phyloP scores from a whole-genome alignment of 1,139 yeast species.

The Yamadazyma songkhlaensis region DNA sequence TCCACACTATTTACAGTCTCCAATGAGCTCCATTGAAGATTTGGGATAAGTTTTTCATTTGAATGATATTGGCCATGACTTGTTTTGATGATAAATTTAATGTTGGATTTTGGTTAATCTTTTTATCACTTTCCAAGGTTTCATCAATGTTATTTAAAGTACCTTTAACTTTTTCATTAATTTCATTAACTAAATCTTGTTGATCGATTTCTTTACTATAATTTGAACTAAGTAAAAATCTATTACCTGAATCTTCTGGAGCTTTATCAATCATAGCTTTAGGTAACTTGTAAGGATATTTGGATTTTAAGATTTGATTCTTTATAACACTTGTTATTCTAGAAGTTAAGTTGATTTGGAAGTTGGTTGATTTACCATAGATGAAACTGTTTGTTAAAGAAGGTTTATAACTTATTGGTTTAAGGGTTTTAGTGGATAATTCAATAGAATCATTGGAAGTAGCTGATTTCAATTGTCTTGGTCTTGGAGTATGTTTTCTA shows the following conservation, averaged over 20 bases:
- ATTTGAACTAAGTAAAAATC: constrained; percentile 31
- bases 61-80: constrained; percentile 26
- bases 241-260: constrained; percentile 21
- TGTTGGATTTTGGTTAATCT: constrained; percentile 30
- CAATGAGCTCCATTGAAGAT: constrained; percentile 34
- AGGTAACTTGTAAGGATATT: constrained; percentile 45
- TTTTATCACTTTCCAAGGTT: constrained; percentile 13
- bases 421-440: constrained; percentile 10
- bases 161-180: constrained; percentile 37
- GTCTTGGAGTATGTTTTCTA: constrained; percentile 4
- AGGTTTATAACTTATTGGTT: constrained; percentile 10
- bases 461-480: constrained; percentile 5
- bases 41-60: constrained; percentile 16
- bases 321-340: constrained; percentile 44
- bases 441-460: constrained; percentile 7
- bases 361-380: constrained; percentile 37
- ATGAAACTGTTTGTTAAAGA: constrained; percentile 27
- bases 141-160: constrained; percentile 14
- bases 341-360: constrained; percentile 29
- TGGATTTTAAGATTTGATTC: constrained; percentile 35
- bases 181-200: constrained; percentile 22
- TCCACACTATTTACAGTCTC: constrained; percentile 14
- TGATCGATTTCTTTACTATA: constrained; percentile 27
- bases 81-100: constrained; percentile 27
- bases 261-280: constrained; percentile 29